Conservation (phyloP, 495 filamentous ascomycete genomes). For the Lentithecium fluviatile region DNA sequence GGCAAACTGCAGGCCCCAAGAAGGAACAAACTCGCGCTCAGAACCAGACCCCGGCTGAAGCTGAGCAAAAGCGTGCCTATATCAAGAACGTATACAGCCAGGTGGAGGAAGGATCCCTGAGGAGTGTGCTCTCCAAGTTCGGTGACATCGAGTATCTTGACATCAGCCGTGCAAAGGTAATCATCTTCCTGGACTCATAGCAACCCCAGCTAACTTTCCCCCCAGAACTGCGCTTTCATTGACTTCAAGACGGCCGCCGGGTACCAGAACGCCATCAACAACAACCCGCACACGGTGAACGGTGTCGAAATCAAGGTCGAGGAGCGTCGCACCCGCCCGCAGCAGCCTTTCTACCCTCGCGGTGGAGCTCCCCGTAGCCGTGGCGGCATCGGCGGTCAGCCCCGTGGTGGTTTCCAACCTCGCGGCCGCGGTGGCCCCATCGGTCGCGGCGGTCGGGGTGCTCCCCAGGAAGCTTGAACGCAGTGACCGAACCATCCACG, state of each 20-base stretch:
- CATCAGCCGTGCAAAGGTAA: conserved; percentile 84
- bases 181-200: conserved; percentile 39
- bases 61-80: conserved; percentile 66
- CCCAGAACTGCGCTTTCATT: conserved; percentile 91
- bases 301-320: conserved; percentile 81
- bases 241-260: conserved; percentile 79
- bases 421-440: conserved; percentile 36
- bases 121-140: conserved; percentile 62
- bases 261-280: conserved; percentile 75
- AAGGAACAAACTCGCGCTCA: conserved; percentile 71
- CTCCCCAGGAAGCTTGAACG: conserved; percentile 41
- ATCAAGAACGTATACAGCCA: conserved; percentile 92
- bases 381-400: conserved; percentile 38
- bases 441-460: conserved; percentile 54
- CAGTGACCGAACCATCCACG: neutral
- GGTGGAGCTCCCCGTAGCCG: conserved; percentile 52
- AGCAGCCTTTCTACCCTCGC: conserved; percentile 49
- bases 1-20: conserved; percentile 75
- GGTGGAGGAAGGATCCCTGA: conserved; percentile 67
- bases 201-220: conserved; percentile 9
- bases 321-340: conserved; percentile 76
- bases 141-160: conserved; percentile 86
- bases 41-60: conserved; percentile 44
- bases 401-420: conserved; percentile 62
- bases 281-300: conserved; percentile 82